These are phyloP conservation scores for Saccharomyces hybrid DNA, from an alignment of 1,139 yeast genomes.

Conservation along the genomic window DNA sequence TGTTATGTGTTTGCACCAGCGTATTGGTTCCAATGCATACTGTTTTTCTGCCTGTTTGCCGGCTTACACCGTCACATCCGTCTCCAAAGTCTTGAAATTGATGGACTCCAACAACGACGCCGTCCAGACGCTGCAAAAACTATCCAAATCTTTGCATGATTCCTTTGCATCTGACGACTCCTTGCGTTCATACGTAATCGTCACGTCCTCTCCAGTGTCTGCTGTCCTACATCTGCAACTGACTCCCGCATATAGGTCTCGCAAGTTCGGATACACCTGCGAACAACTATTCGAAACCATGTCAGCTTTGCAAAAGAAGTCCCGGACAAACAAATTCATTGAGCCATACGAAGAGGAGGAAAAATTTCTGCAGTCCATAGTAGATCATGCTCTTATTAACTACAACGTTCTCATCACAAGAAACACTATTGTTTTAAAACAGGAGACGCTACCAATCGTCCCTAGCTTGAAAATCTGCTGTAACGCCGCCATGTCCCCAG, in stretches of 20 bases:
- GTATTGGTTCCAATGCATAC: conserved; percentile 81
- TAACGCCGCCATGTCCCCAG: conserved; percentile 45
- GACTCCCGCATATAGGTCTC: conserved; percentile 34
- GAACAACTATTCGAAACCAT: conserved; percentile 25
- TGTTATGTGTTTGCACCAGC: conserved; percentile 86
- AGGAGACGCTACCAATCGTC: conserved; percentile 67
- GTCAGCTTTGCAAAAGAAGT: conserved; percentile 26
- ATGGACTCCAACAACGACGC: conserved; percentile 36
- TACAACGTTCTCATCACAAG: conserved; percentile 60
- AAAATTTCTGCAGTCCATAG: conserved; percentile 54
- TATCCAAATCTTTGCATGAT: conserved; percentile 35
- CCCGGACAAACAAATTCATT: conserved; percentile 29
- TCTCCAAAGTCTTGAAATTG: conserved; percentile 50
- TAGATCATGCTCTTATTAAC: conserved; percentile 45
- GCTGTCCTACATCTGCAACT: conserved; percentile 63
- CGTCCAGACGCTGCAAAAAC: conserved; percentile 33
- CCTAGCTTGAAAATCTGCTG: conserved; percentile 64
- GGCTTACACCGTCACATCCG: conserved; percentile 77
- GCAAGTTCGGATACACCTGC: conserved; percentile 25
- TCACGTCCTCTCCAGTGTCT: conserved; percentile 54
- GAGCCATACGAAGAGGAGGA: conserved; percentile 52
- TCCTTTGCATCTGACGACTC: conserved; percentile 33
- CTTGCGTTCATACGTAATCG: conserved; percentile 37
- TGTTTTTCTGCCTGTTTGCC: conserved; percentile 95
- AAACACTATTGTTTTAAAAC: conserved; percentile 60